Base-by-base conservation (phyloP, 2,329 filamentous ascomycete species). In the Alternaria brassicicola region DNA sequence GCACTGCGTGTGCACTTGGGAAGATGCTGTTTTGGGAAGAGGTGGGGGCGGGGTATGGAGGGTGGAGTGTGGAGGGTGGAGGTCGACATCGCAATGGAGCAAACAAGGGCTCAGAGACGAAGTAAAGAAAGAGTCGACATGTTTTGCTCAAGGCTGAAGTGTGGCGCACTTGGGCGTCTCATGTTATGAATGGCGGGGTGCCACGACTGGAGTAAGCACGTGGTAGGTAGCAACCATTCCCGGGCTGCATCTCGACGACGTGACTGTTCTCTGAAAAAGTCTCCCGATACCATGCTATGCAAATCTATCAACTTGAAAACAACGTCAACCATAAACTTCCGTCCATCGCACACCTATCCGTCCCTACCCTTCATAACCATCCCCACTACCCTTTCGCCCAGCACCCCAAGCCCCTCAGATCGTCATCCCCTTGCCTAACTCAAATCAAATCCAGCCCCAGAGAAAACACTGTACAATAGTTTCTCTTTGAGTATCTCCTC, bases 401-500 rank as follows among this genome's bases (percentile, higher is more conserved):
- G n/a, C n/a, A n/a, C n/a, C 30, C 3, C 30, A 15, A 31, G 9
- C 6, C 30, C 10, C 31, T 33, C 12, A 15, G 12, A n/a, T n/a
- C n/a, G n/a, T n/a, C 7, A 36, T 3, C 17, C 3, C 7, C 17
- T 13, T 4, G 12, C 23, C 4, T 15, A 74, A 28, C 73, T 76
- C 67, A 84, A 57, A 81, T 98, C 94, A 78, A 99, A 99, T 1
- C 95, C 94, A 45, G 95, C 94, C 0, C 93, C 93, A 0, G 92
- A 90, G 67, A 91, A 91, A 19, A 97, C 87, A 8, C 94, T 94
- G 78, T 97, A 97, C 51, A 98, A 79, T 59, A 99, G 76, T 80
- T 97, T 98, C 71, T 89, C 85, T 72, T 86, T 88, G 69, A 99
- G 76, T 26, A 82, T 84, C 58, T 81, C 78, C 62, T 88, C 86